A percentile compares a stretch with the other conserved stretches of the same genome.
Conservation (phyloP, 495 filamentous ascomycete genomes). For the Annulohypoxylon nitens region DNA sequence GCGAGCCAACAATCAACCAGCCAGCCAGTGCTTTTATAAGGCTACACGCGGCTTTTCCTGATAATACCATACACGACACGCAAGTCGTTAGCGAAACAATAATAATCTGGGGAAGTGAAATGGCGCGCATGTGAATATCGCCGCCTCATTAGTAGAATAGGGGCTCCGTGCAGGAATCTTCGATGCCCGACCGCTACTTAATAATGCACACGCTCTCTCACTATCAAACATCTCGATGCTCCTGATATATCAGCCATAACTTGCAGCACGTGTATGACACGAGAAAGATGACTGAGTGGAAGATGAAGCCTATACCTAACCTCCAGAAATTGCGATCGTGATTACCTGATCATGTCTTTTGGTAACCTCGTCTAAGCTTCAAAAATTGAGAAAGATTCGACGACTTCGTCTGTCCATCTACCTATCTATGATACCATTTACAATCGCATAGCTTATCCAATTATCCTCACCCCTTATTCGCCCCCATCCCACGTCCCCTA, state of each 20-base stretch:
- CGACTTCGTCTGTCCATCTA: neutral
- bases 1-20: neutral
- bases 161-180: neutral
- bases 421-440: neutral
- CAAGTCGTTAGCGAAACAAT: neutral
- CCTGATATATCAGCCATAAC: neutral
- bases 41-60: conserved; percentile 1
- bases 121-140: neutral
- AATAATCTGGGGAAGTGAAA: neutral
- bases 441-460: neutral
- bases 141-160: neutral
- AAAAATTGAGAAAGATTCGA: neutral
- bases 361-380: neutral
- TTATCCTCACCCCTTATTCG: conserved; percentile 8
- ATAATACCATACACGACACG: conserved; percentile 7
- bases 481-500: neutral
- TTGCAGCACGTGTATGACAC: neutral
- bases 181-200: neutral
- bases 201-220: neutral
- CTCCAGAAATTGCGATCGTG: neutral
- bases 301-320: conserved; percentile 4
- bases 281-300: conserved; percentile 2
- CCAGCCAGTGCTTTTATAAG: neutral
- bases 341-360: neutral
- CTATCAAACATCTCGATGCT: neutral